Base-by-base conservation (phyloP, 2,329 filamentous ascomycete genomes). In the Aureobasidium sp. region DNA sequence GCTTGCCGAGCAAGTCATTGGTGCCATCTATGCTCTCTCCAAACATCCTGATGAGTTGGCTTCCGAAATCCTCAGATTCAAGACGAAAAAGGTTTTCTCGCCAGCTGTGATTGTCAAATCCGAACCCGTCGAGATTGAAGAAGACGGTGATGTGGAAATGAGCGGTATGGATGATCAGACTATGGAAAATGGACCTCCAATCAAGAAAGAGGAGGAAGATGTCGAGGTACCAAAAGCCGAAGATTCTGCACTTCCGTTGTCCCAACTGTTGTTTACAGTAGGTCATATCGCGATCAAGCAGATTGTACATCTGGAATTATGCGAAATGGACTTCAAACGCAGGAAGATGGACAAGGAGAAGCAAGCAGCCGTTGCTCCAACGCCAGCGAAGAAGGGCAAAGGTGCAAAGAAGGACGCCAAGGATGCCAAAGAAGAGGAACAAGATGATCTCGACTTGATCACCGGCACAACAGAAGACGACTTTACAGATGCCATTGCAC, bases 261-360 rank as follows among this genome's bases (percentile, higher is more conserved):
- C 93, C 0, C 93, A 97, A 63, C 78, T 98, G 2, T 77, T 98
- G 0, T 97, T 97, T 66, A 86, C 95, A 30, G 91, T 97, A 25
- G 93, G 93, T 0, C 93, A 98, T 64, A 87, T 97, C 42, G 93
- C 93, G 12, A 93, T 98, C 66, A 98, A 98, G 72, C 94, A 98
- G 66, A 98, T 98, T 61, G 94, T 98, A 0, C 93, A 98, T 67
- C 80, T 98, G 10, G 93, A 98, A 63, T 78, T 97, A n/a, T 95
- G 90, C 67, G 93, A 98, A 66, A 82, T 93, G 45, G 93, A 98
- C 69, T 98, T 98, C 71, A 98, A 98, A 75, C 86, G 91, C 51
- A 81, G 91, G 60, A 98, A 98, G 75, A 85, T 88, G 35, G 88
- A 93, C 56, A 88, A 90, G 61, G 88, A 93, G 64, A 90, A 89